Evolutionary conservation across 129 eudicot genomes (phyloP).

Genomic region (Saussurea involucrata): DNA sequence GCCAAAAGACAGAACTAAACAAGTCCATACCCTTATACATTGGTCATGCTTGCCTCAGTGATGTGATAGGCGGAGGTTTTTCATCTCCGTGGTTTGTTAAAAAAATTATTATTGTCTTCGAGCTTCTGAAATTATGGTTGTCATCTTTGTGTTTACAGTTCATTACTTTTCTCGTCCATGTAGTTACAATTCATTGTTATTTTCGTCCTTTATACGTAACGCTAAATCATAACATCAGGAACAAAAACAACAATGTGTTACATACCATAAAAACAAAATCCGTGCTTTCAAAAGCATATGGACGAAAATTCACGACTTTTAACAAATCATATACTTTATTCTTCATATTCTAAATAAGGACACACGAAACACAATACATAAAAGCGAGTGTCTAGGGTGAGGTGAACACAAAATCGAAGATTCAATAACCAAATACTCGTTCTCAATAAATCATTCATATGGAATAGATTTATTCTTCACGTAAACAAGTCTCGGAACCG

Average conservation of each 20-base stretch:
- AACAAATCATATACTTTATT: neutral
- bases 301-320: neutral
- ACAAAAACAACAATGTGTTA: neutral
- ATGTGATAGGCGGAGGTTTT: neutral
- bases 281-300: neutral
- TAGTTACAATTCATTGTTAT: neutral
- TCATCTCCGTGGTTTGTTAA: neutral
- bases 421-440: too few relatives aligned
- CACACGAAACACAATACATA: too few relatives aligned
- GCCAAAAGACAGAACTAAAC: neutral
- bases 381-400: too few relatives aligned
- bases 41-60: neutral
- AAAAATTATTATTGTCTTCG: too few relatives aligned
- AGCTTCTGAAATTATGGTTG: neutral
- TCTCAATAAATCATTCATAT: too few relatives aligned
- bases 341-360: too few relatives aligned
- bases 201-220: neutral
- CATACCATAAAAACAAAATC: neutral
- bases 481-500: too few relatives aligned
- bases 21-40: neutral
- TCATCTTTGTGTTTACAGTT: neutral
- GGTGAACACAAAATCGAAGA: too few relatives aligned
- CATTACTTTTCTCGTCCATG: neutral
- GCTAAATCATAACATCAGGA: neutral
- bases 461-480: too few relatives aligned